These are phyloP conservation scores for Trichoderma asperelloides DNA, from an alignment of 495 filamentous ascomycete species.

Conservation along the genomic window DNA sequence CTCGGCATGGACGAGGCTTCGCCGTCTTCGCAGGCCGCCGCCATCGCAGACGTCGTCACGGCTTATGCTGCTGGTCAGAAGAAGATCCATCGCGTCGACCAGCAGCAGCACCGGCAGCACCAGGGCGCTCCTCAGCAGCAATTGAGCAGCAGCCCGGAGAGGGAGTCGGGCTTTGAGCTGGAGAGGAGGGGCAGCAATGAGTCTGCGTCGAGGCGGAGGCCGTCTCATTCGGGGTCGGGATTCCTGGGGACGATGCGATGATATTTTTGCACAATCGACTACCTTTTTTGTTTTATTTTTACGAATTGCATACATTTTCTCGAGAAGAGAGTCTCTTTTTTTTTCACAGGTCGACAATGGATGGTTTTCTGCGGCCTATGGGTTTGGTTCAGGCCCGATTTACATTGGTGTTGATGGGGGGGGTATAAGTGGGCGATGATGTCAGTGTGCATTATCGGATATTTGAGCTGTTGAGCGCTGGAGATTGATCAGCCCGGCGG, in stretches of 20 bases:
- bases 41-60: neutral
- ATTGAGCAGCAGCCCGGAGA: neutral
- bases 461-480: neutral
- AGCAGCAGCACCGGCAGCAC: neutral
- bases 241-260: constrained; percentile 2
- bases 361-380: neutral
- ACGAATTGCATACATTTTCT: neutral
- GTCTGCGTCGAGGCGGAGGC: neutral
- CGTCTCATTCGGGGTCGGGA: neutral
- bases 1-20: neutral
- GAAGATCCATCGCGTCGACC: neutral
- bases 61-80: neutral
- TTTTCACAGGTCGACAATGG: neutral
- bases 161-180: neutral
- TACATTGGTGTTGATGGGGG: neutral
- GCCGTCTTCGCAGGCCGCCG: neutral
- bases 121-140: neutral
- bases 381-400: no score
- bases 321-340: neutral
- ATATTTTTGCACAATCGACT: neutral
- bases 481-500: no score
- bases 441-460: neutral
- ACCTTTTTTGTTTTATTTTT: neutral
- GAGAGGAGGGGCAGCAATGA: neutral
- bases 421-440: neutral